A percentile compares a stretch with the other conserved stretches of the same genome.
Conservation (phyloP, 352 stramenopile species). For the Phytophthora fragariae region DNA sequence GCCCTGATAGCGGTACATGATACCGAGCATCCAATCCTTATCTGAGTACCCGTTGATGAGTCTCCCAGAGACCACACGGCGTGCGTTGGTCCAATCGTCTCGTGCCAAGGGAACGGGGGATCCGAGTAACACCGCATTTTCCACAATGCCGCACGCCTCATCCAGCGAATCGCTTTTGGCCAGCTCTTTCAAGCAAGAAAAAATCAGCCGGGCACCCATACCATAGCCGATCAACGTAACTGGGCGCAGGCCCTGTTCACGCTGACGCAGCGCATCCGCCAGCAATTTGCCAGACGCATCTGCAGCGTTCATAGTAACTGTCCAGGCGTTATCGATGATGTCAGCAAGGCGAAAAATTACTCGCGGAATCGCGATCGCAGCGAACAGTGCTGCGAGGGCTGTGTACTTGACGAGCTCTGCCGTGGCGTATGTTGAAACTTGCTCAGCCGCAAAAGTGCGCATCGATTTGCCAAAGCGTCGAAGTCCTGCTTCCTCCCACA, state of each 20-base stretch:
- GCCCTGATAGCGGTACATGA: slow-evolving; percentile 92
- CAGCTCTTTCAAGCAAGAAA: slow-evolving; percentile 90
- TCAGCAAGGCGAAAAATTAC: slow-evolving; percentile 72
- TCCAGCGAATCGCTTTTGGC: slow-evolving; percentile 62
- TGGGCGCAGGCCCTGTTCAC: slow-evolving; percentile 80
- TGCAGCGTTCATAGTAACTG: slow-evolving; percentile 78
- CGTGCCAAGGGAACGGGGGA: slow-evolving; percentile 66
- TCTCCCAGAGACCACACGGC: slow-evolving; percentile 80
- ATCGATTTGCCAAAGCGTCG: slow-evolving; percentile 84
- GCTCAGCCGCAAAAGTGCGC: slow-evolving; percentile 75
- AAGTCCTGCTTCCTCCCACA: slow-evolving; percentile 80
- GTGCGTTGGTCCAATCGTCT: slow-evolving; percentile 76
- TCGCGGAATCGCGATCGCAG: slow-evolving; percentile 75
- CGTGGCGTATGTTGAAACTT: slow-evolving; percentile 73
- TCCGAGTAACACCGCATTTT: slow-evolving; percentile 90
- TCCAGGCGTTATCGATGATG: slow-evolving; percentile 90
- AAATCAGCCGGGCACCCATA: slow-evolving; percentile 91
- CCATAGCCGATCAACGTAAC: slow-evolving; percentile 92
- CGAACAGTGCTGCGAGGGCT: slow-evolving; percentile 75
- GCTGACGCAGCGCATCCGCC: slow-evolving; percentile 66
- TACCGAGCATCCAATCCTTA: slow-evolving; percentile 91
- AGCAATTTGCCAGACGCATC: slow-evolving; percentile 80
- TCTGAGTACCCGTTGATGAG: slow-evolving; percentile 93
- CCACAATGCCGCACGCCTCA: slow-evolving; percentile 80
- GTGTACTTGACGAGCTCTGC: slow-evolving; percentile 83